These are phyloP conservation scores for Tolypocladium capitatum DNA, from an alignment of 2,329 filamentous ascomycete genomes.

Conservation along the genomic window DNA sequence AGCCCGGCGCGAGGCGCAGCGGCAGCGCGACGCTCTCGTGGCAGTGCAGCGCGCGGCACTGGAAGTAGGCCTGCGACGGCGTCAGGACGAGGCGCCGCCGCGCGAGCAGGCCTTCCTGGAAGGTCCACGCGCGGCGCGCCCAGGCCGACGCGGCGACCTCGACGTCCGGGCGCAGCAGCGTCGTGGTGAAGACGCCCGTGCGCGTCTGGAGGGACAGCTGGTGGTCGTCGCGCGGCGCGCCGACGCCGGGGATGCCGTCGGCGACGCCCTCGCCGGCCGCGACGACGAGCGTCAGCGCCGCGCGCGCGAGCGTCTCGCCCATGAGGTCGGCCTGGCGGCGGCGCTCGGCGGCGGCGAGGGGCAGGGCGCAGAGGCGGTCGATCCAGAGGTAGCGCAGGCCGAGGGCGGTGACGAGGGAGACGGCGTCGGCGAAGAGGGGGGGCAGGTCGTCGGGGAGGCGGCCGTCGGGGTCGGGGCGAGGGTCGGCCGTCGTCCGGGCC, in stretches of 20 bases:
- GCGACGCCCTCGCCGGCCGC: constrained; percentile 17
- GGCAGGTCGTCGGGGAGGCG: constrained; percentile 14
- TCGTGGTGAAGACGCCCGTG: constrained; percentile 20
- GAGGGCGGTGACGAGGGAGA: constrained; percentile 16
- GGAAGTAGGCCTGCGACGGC: constrained; percentile 23
- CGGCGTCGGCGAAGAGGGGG: constrained; percentile 19
- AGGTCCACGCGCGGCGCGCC: constrained; percentile 22
- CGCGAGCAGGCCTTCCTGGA: constrained; percentile 22
- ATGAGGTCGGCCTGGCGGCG: constrained; percentile 16
- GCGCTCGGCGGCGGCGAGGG: constrained; percentile 12
- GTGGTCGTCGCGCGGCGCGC: constrained; percentile 17
- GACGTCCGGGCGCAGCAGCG: constrained; percentile 20
- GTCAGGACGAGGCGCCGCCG: constrained; percentile 23
- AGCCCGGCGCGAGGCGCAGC: constrained; percentile 15
- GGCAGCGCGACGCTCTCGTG: constrained; percentile 22
- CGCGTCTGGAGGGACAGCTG: constrained; percentile 21
- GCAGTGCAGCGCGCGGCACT: constrained; percentile 23
- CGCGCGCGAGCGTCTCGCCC: constrained; percentile 20
- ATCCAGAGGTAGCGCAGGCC: constrained; percentile 25
- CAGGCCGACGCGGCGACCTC: constrained; percentile 22
- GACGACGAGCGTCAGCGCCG: constrained; percentile 20
- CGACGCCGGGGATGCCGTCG: constrained; percentile 22
- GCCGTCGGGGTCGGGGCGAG: constrained; percentile 5
- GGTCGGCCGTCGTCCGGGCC: constrained; percentile 7
- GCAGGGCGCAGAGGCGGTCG: constrained; percentile 21